Percentiles rank a stretch among this genome's conserved stretches.
Conservation (phyloP, 257 asterid species). For the Solanum rostratum region DNA sequence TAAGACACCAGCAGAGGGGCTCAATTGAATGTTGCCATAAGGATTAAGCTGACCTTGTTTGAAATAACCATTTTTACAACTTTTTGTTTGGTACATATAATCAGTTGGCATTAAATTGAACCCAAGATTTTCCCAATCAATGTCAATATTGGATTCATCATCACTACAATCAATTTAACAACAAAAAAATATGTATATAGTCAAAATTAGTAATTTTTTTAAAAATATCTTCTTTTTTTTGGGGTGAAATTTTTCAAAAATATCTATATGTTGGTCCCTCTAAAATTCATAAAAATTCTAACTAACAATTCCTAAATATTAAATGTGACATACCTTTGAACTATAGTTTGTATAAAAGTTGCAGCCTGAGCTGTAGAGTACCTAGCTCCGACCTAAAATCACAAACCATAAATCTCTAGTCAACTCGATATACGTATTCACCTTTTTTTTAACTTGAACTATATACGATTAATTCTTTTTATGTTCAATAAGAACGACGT, state of each 20-base stretch:
- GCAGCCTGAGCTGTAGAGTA: conserved; percentile 20
- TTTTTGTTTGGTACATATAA: conserved; percentile 54
- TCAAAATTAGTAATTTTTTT: not conserved
- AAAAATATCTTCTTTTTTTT: no score
- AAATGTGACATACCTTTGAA: not conserved
- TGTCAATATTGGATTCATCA: conserved; percentile 21
- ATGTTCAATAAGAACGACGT: no score
- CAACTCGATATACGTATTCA: not conserved
- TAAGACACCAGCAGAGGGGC: conserved; percentile 68
- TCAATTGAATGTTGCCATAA: conserved; percentile 49
- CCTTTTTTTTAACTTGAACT: not conserved
- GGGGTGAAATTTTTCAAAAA: no score
- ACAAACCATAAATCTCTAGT: not conserved
- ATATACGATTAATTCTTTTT: not conserved
- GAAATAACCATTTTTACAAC: conserved; percentile 28
- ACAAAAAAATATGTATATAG: not conserved
- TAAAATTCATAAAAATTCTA: not conserved
- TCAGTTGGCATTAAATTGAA: conserved; percentile 44
- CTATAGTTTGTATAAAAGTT: not conserved
- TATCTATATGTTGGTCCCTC: not conserved
- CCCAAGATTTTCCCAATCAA: conserved; percentile 65
- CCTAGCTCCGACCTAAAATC: conserved; percentile 22
- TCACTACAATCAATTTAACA: not conserved
- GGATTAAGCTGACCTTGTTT: conserved; percentile 35
- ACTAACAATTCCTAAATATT: no score